phyloP scores from a whole-genome alignment of 1,284 basidiomycete species.

The Ceratobasidium sp. region DNA sequence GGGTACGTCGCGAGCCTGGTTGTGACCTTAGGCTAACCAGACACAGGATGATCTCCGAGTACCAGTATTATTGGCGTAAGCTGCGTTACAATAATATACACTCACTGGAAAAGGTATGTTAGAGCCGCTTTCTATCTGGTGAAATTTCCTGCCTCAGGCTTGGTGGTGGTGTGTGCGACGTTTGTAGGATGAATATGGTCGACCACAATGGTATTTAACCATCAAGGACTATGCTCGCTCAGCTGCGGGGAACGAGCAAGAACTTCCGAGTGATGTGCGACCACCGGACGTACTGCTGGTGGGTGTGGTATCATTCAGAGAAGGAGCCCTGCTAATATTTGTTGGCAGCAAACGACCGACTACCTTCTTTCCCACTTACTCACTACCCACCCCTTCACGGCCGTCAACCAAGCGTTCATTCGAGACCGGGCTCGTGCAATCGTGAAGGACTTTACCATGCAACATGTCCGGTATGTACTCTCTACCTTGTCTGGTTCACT shows the following conservation, averaged over 20 bases:
- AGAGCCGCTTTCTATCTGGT: background rate
- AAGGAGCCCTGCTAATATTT: background rate
- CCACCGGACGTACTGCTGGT: slow-evolving; percentile 31
- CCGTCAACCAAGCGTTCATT: slow-evolving; percentile 38
- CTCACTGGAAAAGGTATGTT: slow-evolving; percentile 28
- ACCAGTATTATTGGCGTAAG: slow-evolving; percentile 39
- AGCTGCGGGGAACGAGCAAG: slow-evolving; percentile 38
- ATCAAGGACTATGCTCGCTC: slow-evolving; percentile 37
- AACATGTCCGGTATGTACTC: slow-evolving; percentile 33
- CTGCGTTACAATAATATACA: slow-evolving; percentile 38
- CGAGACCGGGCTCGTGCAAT: slow-evolving; percentile 36
- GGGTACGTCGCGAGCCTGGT: background rate
- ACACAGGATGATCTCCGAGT: slow-evolving; percentile 39
- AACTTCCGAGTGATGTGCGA: slow-evolving; percentile 31
- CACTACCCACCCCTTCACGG: slow-evolving; percentile 26
- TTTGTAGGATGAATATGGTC: slow-evolving; percentile 32
- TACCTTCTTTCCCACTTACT: slow-evolving; percentile 30
- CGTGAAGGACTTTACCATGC: slow-evolving; percentile 39
- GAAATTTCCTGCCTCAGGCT: slow-evolving; percentile 14
- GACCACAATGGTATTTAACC: slow-evolving; percentile 30
- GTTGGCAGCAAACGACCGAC: slow-evolving; percentile 34
- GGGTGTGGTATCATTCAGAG: background rate
- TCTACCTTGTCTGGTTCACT: background rate
- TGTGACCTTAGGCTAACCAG: background rate
- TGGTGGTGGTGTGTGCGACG: slow-evolving; percentile 3